Base-by-base conservation (phyloP, 1,139 yeast genomes). In the Pichia sp. region DNA sequence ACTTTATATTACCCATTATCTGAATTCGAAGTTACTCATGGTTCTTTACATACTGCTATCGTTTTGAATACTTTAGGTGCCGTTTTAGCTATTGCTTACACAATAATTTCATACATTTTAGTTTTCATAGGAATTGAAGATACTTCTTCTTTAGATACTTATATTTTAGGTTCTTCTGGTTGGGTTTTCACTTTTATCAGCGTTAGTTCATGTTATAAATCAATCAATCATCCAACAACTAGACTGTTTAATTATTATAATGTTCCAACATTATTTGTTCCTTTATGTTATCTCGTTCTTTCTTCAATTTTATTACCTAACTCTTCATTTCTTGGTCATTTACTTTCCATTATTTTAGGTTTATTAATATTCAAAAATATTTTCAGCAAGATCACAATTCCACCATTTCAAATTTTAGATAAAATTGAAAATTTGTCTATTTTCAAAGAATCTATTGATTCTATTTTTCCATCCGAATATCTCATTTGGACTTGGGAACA, bases 41-140 rank as follows among this genome's bases (percentile, higher is more conserved):
- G 97, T 9, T 88, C 97, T 0, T 80, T 89, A 1, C 77, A 85
- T 58, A 84, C 96, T 2, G 96, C 95, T 2, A 70, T 89, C 40
- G 80, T 88, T 18, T 67, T 89, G 45, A 86, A 87, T 59, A 66
- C 84, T 22, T 63, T 83, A 43, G 83, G 95, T 0, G 80, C 82
- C 1, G 62, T 78, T 8, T 72, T 91, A 1, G 96, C 84, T 5
- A 57, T 88, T 20, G 74, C 76, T 24, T 85, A 77, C 63, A 75
- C 85, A 54, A 8, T 76, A 4, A 54, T 80, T 2, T 83, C 88
- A 0, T 56, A 68, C 42, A 18, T 75, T 3, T 62, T 83, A 11
- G 29, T 26, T 13, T 34, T 31, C 8, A 7, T 41, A 2, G 30
- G 32, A n/a, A n/a, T 44, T 3, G 33, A 37, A 24, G 14, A 20